These are phyloP conservation scores for Euphorbia peplus DNA, from an alignment of 345 rosid species.

Conservation along the genomic window DNA sequence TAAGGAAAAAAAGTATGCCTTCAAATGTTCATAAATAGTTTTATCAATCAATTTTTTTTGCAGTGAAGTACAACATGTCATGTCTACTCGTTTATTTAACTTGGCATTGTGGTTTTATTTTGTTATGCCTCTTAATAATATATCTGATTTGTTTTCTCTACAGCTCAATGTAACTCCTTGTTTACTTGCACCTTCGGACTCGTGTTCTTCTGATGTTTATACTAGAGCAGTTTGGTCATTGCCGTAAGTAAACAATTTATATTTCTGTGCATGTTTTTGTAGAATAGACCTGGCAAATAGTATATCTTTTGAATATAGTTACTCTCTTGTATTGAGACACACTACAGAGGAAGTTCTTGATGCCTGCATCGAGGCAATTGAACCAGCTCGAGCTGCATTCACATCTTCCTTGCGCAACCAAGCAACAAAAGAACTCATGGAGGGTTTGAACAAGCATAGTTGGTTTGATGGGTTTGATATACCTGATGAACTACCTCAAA, in stretches of 20 bases:
- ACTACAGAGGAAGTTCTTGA: constrained; percentile 92
- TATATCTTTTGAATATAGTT: constrained; percentile 43
- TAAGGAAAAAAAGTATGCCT: neutral
- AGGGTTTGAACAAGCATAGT: constrained; percentile 56
- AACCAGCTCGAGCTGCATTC: constrained; percentile 72
- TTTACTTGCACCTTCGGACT: constrained; percentile 61
- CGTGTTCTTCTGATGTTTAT: constrained; percentile 37
- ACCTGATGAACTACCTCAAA: constrained; percentile 59
- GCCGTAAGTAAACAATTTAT: constrained; percentile 59
- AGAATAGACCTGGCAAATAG: constrained; percentile 9
- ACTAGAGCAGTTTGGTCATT: constrained; percentile 65
- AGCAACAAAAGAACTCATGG: constrained; percentile 69
- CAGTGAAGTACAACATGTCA: neutral
- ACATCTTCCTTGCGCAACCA: constrained; percentile 73
- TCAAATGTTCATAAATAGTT: neutral
- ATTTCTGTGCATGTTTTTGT: constrained; percentile 5
- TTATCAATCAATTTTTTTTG: neutral
- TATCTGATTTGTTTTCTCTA: constrained; percentile 30
- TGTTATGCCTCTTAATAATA: constrained; percentile 3
- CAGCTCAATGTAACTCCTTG: constrained; percentile 90
- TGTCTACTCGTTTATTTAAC: neutral
- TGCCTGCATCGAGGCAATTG: constrained; percentile 80
- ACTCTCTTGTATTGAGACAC: constrained; percentile 92
- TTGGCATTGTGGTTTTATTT: constrained; percentile 3
- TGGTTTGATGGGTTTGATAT: constrained; percentile 89